Evolutionary conservation across 169 alveolate genomes (phyloP), one percentile per base, ranked within the genome.

Genomic region (Miamiensis avidus): DNA sequence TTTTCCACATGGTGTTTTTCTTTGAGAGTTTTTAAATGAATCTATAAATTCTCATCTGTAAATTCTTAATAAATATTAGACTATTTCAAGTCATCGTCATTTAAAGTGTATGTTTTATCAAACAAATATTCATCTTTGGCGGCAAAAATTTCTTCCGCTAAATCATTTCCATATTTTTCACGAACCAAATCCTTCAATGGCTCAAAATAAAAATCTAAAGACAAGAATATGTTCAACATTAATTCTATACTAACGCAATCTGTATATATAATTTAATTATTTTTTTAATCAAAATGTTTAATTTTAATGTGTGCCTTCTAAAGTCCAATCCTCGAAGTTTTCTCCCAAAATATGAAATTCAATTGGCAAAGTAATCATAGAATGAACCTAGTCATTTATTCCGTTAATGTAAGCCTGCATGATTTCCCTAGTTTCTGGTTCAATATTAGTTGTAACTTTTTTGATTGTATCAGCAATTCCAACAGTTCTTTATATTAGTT

Each of bases 341-440:
- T 82, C 65, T 78, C 84, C 82, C 49, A 85, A 73, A 31, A 95
- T 76, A 29, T 89, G 86, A 83, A 91, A 95, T 82, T 95, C 95
- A 74, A 91, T 85, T n/a, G 97, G 97, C 33, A 91, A 89, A 0
- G 85, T 75, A 29, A 75, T 81, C 75, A 91, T 74, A 74, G 89
- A 87, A 29, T 93, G 82, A 31, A 91, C 95, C 81, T 88, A 93
- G 79, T 90, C 95, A 87, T 95, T 95, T 29, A 95, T 87, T 29
- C 97, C 97, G 75, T 90, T 88, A 25, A 93, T 92, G 89, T 93
- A 95, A 29, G 94, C 84, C 74, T 92, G 73, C 26, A 94, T 34
- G 31, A 83, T 81, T 34, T 32, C 64, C 72, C 81, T 87, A 32
- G 82, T 87, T 34, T 85, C 32, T 29, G 83, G 69, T 11, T 49